Evolutionary conservation across 73 alveolate species (phyloP), one percentile per base, ranked within the genome.

Genomic region (Paramecium tetraurelia): DNA sequence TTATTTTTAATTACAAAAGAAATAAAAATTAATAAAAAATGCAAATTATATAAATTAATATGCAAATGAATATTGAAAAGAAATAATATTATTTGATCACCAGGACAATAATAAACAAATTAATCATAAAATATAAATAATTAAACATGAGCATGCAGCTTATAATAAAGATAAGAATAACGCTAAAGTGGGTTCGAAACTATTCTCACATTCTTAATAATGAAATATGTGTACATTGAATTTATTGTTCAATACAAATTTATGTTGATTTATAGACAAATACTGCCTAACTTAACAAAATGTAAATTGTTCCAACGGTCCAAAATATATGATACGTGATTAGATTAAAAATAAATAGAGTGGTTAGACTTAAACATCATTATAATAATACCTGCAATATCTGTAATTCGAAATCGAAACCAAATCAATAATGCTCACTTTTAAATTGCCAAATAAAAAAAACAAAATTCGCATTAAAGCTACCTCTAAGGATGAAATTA

Each of bases 211-310:
- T 53, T 53, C 69, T 53, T 18, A 53, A 5, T 53, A 18, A 53
- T 53, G 4, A 53, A 18, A 53, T 3, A n/a, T 7, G 0, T 2
- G 5, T 53, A 22, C 9, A n/a, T 18, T 53, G 21, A 18, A n/a
- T 18, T n/a, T 53, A 18, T 53, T 53, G 3, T 3, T 53, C 69
- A n/a, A 53, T 53, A 18, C 69, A 53, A 8, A 53, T 80, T 46
- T 80, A 80, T 41, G 29, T n/a, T 3, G 90, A 40, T 22, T 80
- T 80, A 48, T 80, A 80, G 2, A 80, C 75, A 48, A 80, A 80
- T 0, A 80, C 11, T 20, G 76, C 90, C 1, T 80, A 80, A 44
- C 90, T 38, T 14, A 33, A 29, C 31, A 80, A 41, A n/a, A 80
- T 22, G 9, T 80, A 80, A 0, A 46, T 48, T 43, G 57, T 31